Conservation (phyloP, 1,284 basidiomycete species). For the Rhodotorula sp. region DNA sequence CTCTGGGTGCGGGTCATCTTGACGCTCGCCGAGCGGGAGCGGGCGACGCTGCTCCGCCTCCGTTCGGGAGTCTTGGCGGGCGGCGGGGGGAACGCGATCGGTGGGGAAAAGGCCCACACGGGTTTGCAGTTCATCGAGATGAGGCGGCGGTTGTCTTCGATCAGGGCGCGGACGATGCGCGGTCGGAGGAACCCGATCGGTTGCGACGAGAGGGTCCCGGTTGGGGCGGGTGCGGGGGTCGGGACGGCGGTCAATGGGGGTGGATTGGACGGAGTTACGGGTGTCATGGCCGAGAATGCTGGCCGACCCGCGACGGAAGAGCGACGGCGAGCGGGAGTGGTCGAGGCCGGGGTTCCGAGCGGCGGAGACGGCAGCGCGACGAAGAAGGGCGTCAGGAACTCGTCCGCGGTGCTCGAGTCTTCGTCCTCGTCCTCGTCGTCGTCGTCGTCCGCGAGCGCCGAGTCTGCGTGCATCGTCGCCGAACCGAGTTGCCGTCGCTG, state of each 20-base stretch:
- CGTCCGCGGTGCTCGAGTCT: not conserved
- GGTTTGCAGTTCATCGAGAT: constrained; percentile 24
- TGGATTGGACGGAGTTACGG: constrained; percentile 19
- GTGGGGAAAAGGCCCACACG: constrained; percentile 29
- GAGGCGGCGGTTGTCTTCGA: constrained; percentile 35
- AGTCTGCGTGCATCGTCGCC: not conserved
- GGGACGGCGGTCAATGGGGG: not conserved
- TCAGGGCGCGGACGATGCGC: constrained; percentile 36
- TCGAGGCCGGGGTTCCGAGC: not conserved
- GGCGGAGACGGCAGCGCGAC: constrained; percentile 17
- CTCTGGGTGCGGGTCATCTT: not conserved
- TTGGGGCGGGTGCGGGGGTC: not conserved
- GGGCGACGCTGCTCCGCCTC: constrained; percentile 3
- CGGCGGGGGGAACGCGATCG: constrained; percentile 20
- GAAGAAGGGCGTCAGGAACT: constrained; percentile 39
- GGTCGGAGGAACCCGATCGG: constrained; percentile 45
- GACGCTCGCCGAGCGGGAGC: not conserved
- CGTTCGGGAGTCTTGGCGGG: constrained; percentile 3
- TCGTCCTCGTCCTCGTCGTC: constrained; percentile 5
- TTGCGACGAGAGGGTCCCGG: constrained; percentile 12
- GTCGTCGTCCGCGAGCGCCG: constrained; percentile 27
- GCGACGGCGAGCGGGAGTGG: constrained; percentile 1
- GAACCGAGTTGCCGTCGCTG: not conserved
- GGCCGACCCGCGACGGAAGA: constrained; percentile 4
- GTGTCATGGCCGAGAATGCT: constrained; percentile 30